A percentile compares a stretch with the other conserved stretches of the same genome.
Evolutionary conservation across 2,329 filamentous ascomycete species (phyloP).

Genomic region (Albophoma yamanashiensis): DNA sequence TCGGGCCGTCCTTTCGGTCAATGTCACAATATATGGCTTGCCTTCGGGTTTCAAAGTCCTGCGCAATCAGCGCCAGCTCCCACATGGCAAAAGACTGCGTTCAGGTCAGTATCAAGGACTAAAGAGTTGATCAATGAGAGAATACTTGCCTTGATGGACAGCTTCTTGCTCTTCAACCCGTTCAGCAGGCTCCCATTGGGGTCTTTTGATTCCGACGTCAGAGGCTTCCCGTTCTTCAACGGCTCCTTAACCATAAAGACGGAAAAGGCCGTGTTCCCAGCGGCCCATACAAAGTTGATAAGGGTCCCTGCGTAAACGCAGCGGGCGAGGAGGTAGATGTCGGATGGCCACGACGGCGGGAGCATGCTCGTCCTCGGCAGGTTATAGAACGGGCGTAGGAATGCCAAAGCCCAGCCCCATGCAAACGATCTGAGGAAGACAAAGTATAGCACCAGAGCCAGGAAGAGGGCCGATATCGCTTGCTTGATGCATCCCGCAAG

Average conservation of each 20-base stretch:
- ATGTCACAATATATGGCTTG: constrained; percentile 81
- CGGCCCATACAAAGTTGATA: constrained; percentile 64
- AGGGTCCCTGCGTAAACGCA: constrained; percentile 53
- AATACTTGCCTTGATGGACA: constrained; percentile 55
- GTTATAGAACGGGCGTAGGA: constrained; percentile 64
- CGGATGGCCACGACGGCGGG: constrained; percentile 46
- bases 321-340: constrained; percentile 41
- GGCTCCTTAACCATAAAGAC: constrained; percentile 73
- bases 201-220: constrained; percentile 79
- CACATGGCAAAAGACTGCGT: constrained; percentile 74
- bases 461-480: constrained; percentile 26
- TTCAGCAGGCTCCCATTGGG: constrained; percentile 83
- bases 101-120: constrained; percentile 8
- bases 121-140: background rate
- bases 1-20: constrained; percentile 66
- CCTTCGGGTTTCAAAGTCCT: constrained; percentile 62
- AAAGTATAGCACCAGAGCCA: constrained; percentile 50
- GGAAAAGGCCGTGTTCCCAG: constrained; percentile 67
- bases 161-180: constrained; percentile 74
- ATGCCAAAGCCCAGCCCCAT: constrained; percentile 60
- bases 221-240: constrained; percentile 70
- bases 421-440: constrained; percentile 48
- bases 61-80: constrained; percentile 75
- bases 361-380: constrained; percentile 61
- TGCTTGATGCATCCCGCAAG: constrained; percentile 26